Base-by-base conservation (phyloP, 352 stramenopile genomes). In the Pythium aphanidermatum region DNA sequence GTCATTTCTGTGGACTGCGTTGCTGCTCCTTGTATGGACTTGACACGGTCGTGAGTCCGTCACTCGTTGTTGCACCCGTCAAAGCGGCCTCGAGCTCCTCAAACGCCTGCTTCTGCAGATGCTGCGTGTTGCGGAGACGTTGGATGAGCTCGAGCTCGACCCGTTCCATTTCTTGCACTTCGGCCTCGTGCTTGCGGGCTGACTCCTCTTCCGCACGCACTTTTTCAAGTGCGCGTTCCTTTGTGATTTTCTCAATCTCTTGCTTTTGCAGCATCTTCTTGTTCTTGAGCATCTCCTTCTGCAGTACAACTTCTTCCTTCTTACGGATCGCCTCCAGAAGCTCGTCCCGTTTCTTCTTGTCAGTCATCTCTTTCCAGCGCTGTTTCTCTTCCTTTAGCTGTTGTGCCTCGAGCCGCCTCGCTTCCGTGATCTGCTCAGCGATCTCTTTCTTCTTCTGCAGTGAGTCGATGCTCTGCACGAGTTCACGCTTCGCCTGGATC, bases 341-440 rank as follows among this genome's bases (percentile, higher is more conserved):
- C 29, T 90, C 75, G 23, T 84, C 71, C 14, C 65, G 68, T 37
- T 83, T 81, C 51, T 86, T 75, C 17, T 62, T 52, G 37, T 92
- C 75, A 13, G 69, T 83, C 23, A 70, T 57, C 43, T 87, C 61
- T 19, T 81, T 79, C 75, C 80, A 92, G 9, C 64, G 65, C 45
- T 92, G 80, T 51, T 89, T 92, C 20, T 86, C 80, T 56, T 88
- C 80, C 53, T 89, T 92, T 39, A 92, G 73, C 41, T 86, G 74
- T 29, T 68, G 64, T 16, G 79, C 79, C 25, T 92, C 79, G 21
- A 46, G 60, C 20, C 76, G 71, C 17, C 76, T 67, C 23, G 74
- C 61, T 36, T 88, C 74, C 3, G 73, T 80, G 55, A 92, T 64
- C 46, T 87, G 74, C 49, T 71, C 45, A 12, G 68, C 77, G 30